These are phyloP conservation scores for Lichtheimia ramosa DNA, from an alignment of 371 early-diverging fungal species.

Conservation along the genomic window DNA sequence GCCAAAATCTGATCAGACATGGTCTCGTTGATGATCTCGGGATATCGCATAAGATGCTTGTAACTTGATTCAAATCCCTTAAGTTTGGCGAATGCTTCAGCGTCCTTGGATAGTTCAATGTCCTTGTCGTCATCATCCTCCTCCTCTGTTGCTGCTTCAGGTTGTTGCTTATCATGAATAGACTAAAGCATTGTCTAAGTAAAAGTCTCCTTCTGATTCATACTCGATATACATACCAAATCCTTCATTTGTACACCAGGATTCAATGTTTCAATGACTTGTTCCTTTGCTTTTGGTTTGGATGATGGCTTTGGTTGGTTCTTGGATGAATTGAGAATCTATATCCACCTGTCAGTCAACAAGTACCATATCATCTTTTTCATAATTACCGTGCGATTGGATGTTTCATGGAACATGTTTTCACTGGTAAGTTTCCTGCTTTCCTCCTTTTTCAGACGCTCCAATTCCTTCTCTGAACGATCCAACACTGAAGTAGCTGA, in stretches of 20 bases:
- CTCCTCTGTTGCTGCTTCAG: conserved; percentile 13
- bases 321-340: conserved; percentile 53
- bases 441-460: conserved; percentile 62
- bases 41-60: conserved; percentile 67
- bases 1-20: conserved; percentile 86
- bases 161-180: conserved; percentile 11
- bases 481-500: conserved; percentile 28
- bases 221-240: conserved; percentile 31
- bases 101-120: conserved; percentile 62
- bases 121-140: conserved; percentile 56
- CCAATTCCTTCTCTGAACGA: conserved; percentile 50
- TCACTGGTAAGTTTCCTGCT: conserved; percentile 77
- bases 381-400: conserved; percentile 66
- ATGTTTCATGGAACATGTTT: conserved; percentile 73
- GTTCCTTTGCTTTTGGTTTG: conserved; percentile 43
- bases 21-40: conserved; percentile 66
- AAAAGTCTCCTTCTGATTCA: background rate
- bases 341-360: background rate
- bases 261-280: conserved; percentile 74
- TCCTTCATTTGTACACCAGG: conserved; percentile 55
- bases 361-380: too few relatives aligned
- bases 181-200: background rate
- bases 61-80: conserved; percentile 68
- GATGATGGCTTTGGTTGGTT: conserved; percentile 31
- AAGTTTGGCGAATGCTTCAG: conserved; percentile 62